phyloP scores from a whole-genome alignment of 495 filamentous ascomycete species.

The Penicillium goetzii region DNA sequence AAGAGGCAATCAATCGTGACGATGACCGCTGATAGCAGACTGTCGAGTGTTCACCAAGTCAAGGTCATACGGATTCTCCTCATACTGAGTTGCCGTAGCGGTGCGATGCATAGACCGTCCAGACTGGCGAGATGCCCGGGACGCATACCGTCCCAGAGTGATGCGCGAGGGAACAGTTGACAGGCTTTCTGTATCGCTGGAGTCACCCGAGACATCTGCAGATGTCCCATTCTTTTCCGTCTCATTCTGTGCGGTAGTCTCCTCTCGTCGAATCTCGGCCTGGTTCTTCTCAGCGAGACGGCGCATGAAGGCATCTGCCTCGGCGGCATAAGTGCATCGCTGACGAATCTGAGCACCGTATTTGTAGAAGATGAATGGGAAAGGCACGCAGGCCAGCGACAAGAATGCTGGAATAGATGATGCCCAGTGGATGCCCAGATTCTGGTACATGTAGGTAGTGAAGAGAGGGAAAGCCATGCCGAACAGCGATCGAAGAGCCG shows the following conservation, averaged over 20 bases:
- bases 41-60: conserved; percentile 44
- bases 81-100: conserved; percentile 38
- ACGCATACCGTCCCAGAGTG: conserved; percentile 25
- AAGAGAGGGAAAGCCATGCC: conserved; percentile 80
- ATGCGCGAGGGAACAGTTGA: conserved; percentile 34
- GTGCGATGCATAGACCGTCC: conserved; percentile 31
- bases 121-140: conserved; percentile 37
- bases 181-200: conserved; percentile 29
- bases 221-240: conserved; percentile 15
- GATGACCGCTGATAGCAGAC: conserved; percentile 34
- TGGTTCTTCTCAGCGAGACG: conserved; percentile 35
- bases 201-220: conserved; percentile 6
- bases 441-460: conserved; percentile 71
- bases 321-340: conserved; percentile 69
- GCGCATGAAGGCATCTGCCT: conserved; percentile 42
- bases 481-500: conserved; percentile 65
- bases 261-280: conserved; percentile 13
- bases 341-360: conserved; percentile 67
- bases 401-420: conserved; percentile 74
- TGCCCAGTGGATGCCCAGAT: conserved; percentile 78
- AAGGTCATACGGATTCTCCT: conserved; percentile 44
- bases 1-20: conserved; percentile 17
- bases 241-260: conserved; percentile 20
- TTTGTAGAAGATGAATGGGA: conserved; percentile 73
- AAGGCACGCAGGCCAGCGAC: conserved; percentile 68